Percentiles rank a stretch among this genome's conserved stretches.
phyloP scores from a whole-genome alignment of 2,329 filamentous ascomycete species.

The Beauveria medogensis region DNA sequence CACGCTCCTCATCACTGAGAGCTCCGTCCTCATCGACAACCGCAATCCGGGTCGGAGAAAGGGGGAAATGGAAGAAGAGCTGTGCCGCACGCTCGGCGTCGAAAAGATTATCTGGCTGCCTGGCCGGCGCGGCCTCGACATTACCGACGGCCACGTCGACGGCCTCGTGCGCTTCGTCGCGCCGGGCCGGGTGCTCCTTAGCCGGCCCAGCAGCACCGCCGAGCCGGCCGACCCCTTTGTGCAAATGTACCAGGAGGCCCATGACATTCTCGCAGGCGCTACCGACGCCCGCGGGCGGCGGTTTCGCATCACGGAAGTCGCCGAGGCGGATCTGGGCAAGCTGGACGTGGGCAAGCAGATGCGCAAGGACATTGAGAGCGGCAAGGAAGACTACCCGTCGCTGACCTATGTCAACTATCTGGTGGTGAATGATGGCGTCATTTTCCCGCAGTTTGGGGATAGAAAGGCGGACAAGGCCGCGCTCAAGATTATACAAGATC shows the following conservation, averaged over 20 bases:
- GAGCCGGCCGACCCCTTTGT: constrained; percentile 5
- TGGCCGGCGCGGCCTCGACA: constrained; percentile 16
- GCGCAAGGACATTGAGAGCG: constrained; percentile 3
- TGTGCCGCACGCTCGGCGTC: constrained; percentile 17
- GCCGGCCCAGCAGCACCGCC: constrained; percentile 14
- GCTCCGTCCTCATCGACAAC: constrained; percentile 22
- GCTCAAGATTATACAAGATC: constrained; percentile 9
- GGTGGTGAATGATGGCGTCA: constrained; percentile 21
- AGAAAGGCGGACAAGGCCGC: constrained; percentile 17
- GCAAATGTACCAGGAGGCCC: constrained; percentile 19
- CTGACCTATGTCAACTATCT: constrained; percentile 21
- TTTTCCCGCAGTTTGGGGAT: constrained; percentile 22
- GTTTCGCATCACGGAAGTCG: constrained; percentile 18
- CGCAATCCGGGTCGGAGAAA: constrained; percentile 18
- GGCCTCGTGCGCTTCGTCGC: constrained; percentile 20
- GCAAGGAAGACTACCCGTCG: constrained; percentile 8
- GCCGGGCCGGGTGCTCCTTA: constrained; percentile 18
- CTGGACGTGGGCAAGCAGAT: constrained; percentile 9
- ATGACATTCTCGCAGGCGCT: constrained; percentile 11
- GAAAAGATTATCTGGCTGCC: constrained; percentile 22
- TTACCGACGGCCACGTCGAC: constrained; percentile 23
- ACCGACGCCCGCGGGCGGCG: constrained; percentile 17
- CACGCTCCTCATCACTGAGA: constrained; percentile 22
- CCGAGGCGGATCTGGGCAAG: constrained; percentile 16
- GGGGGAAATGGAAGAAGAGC: constrained; percentile 17